Base-by-base conservation (phyloP, 2,329 filamentous ascomycete genomes). In the Orbilia oligospora region DNA sequence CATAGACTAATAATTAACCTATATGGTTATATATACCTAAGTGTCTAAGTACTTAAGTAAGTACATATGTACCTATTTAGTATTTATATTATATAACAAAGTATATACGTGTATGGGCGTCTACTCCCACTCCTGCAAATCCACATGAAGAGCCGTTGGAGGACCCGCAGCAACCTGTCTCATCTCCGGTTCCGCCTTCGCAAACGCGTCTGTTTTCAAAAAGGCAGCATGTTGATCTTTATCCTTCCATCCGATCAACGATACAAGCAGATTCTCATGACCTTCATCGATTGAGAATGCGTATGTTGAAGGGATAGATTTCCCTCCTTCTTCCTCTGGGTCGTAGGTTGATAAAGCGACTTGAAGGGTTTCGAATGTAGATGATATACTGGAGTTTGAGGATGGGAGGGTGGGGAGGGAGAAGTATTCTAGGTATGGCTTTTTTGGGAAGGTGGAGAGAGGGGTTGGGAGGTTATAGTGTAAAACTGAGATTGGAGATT, bases 371-470 rank as follows among this genome's bases (percentile, higher is more conserved):
- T 27, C 4, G n/a, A 73, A 20, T 8, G 5, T 18, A 5, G 48
- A 3, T 9, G 66, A 51, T 5, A 9, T 12, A n/a, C n/a, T 16
- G 8, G 20, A 10, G 8, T 10, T 2, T 38, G 12, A 41, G 2
- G 16, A 56, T 24, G 9, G 33, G 2, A 16, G 5, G 38, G 48
- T 27, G 3, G n/a, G 12, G 30, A 41, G n/a, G 53, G 53, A 38
- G 18, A 72, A 68, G 63, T 61, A 78, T 55, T 78, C 75, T n/a
- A 72, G 24, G 20, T 44, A 18, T 71, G 36, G 61, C 22, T 36
- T 44, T n/a, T 65, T 4, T n/a, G 53, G 3, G 44, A 51, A 27
- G 64, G 33, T 68, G 61, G 61, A 64, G 20, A 66, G 58, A 9
- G 66, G 61, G 18, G 55, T 18, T 4, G 51, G 30, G 65, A 76